A percentile compares a stretch with the other conserved stretches of the same genome.
Evolutionary conservation across 768 basidiomycete genomes (phyloP).

Genomic region (Calocybe cyanea): DNA sequence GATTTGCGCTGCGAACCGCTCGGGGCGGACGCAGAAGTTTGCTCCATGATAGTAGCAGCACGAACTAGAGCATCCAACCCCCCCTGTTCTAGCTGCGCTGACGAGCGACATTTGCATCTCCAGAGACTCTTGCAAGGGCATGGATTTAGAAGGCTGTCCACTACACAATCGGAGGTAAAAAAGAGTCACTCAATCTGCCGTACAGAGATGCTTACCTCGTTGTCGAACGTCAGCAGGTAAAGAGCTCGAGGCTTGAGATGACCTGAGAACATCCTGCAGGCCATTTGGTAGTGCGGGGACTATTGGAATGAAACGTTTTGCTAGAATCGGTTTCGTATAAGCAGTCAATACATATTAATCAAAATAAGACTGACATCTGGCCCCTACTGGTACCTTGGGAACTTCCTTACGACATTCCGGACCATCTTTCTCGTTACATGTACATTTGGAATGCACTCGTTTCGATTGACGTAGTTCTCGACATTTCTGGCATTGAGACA

Average conservation of each 20-base stretch:
- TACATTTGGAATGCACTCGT: slow-evolving; percentile 80
- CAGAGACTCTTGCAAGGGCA: slow-evolving; percentile 56
- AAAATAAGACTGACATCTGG: slow-evolving; percentile 35
- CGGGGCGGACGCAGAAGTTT: slow-evolving; percentile 13
- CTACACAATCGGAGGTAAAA: slow-evolving; percentile 28
- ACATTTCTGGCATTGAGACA: slow-evolving; percentile 86
- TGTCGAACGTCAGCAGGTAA: slow-evolving; percentile 42
- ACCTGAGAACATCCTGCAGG: slow-evolving; percentile 49
- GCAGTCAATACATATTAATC: background rate
- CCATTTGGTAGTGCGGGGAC: slow-evolving; percentile 73
- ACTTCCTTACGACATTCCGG: slow-evolving; percentile 22
- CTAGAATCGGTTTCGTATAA: slow-evolving; percentile 28
- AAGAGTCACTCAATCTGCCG: slow-evolving; percentile 7
- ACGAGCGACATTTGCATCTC: slow-evolving; percentile 47
- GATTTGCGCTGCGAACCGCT: slow-evolving; percentile 1
- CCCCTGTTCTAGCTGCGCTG: slow-evolving; percentile 7
- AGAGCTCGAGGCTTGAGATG: slow-evolving; percentile 20
- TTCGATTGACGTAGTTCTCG: slow-evolving; percentile 78
- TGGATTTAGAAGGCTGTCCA: slow-evolving; percentile 59
- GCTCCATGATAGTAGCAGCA: slow-evolving; percentile 32
- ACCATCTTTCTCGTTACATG: slow-evolving; percentile 48
- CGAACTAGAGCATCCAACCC: slow-evolving; percentile 32
- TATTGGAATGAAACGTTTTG: slow-evolving; percentile 66
- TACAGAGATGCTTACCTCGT: slow-evolving; percentile 35
- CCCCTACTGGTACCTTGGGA: slow-evolving; percentile 28